phyloP scores from a whole-genome alignment of 148 eudicot genomes.

The Arbutus unedo region DNA sequence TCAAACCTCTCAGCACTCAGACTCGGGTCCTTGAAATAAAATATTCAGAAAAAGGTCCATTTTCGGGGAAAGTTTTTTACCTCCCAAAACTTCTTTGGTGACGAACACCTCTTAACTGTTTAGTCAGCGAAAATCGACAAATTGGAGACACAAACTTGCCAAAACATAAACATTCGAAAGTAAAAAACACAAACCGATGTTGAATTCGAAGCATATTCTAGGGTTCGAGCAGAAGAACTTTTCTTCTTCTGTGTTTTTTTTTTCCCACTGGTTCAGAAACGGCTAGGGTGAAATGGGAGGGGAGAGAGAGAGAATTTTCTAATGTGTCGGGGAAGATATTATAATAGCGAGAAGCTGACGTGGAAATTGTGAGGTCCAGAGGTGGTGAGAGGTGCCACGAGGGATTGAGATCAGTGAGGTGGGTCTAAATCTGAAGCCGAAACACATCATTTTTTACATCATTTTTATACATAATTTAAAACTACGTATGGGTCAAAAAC shows the following conservation, averaged over 20 bases:
- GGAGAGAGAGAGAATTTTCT: not conserved
- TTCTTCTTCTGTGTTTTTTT: not conserved
- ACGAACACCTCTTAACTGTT: not conserved
- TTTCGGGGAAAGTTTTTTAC: too few species aligned
- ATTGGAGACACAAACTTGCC: not conserved
- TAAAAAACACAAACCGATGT: not conserved
- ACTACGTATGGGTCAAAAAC: too few species aligned
- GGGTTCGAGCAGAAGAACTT: constrained; percentile 14
- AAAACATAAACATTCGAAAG: not conserved
- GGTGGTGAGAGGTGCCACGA: constrained; percentile 24
- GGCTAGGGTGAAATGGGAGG: not conserved
- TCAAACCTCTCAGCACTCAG: not conserved
- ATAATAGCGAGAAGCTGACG: constrained; percentile 18
- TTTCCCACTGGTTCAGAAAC: not conserved
- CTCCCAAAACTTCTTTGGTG: not conserved
- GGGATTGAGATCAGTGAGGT: constrained; percentile 24
- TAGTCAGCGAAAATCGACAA: not conserved
- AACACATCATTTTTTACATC: too few species aligned
- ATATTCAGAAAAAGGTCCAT: not conserved
- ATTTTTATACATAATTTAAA: too few species aligned
- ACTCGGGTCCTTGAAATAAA: not conserved
- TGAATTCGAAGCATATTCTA: not conserved
- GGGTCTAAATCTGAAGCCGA: constrained; percentile 45
- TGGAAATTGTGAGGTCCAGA: constrained; percentile 23
- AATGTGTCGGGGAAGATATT: too few species aligned